Base-by-base conservation (phyloP, 495 filamentous ascomycete genomes). In the Corynascus novoguineensis region DNA sequence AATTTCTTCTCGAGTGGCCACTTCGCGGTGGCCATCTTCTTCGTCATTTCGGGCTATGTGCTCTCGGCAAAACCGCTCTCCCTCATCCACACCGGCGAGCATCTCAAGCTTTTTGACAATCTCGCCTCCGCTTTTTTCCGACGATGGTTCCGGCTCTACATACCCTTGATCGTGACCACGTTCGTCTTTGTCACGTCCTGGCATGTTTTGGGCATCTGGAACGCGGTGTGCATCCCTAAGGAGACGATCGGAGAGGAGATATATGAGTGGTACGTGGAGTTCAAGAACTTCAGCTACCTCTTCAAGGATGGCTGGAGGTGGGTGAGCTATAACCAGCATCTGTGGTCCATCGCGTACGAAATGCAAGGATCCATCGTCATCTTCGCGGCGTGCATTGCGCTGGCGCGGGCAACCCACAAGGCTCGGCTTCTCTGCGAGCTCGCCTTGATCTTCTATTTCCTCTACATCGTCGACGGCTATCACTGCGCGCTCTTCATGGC, bases 271-370 rank as follows among this genome's bases (percentile, higher is more conserved):
- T 83, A 83, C 54, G 49, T 57, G 37, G 77, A 83, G 64, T 75
- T 82, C 68, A 83, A 82, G 62, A 80, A 81, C 65, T 83, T 80
- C 68, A 80, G 71, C 67, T 82, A 79, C 68, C 57, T 81, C 40
- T 81, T 76, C 64, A 75, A 75, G 53, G 68, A 67, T 25, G 64
- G 64, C 2, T 57, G 47, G 37, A 37, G 57, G 37, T 74, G 68
- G 71, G 38, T 73, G 38, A 60, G 56, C 27, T 69, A 64, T 65
- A 74, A 76, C 61, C 59, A 60, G 14, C 73, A 76, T 42, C 61
- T 71, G 10, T 76, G 72, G 73, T 76, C 72, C 15, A 74, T 76
- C 50, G 69, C 72, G 54, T 58, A 73, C 5, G 73, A 76, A 55
- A 71, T 74, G 59, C 64, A 62, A 22, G 73, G 73, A 9, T 74